Evolutionary conservation across 1,284 basidiomycete genomes (phyloP).

Genomic region (Vanrija sp.): DNA sequence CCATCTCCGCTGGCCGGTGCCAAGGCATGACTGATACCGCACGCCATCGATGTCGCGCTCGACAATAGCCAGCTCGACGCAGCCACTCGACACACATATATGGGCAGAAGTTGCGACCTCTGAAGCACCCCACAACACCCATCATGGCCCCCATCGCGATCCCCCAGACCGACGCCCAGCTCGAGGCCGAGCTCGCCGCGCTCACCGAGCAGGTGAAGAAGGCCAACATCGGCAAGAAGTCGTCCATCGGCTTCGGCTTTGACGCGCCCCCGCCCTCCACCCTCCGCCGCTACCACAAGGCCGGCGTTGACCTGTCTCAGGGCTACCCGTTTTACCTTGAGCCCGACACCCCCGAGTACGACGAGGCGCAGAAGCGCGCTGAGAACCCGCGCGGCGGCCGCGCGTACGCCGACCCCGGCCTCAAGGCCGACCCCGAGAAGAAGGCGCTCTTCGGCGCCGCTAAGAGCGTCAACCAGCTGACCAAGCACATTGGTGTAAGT

Average conservation of each 20-base stretch:
- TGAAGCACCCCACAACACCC: neutral
- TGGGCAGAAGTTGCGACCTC: no score
- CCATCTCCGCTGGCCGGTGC: no score
- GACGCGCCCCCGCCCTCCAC: no score
- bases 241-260: constrained; percentile 6
- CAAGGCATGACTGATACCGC: no score
- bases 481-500: constrained; percentile 16
- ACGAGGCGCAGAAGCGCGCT: neutral
- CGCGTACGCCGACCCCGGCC: constrained; percentile 8
- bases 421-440: constrained; percentile 18
- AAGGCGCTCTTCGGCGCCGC: constrained; percentile 21
- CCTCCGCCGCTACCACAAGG: neutral
- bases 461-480: constrained; percentile 12
- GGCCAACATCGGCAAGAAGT: no score
- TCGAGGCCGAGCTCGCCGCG: neutral
- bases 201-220: neutral
- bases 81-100: no score
- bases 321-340: constrained; percentile 4
- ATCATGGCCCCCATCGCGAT: constrained; percentile 16
- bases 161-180: neutral
- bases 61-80: no score
- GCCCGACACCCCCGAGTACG: neutral
- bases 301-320: constrained; percentile 1
- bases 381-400: no score
- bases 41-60: no score